These are phyloP conservation scores for Isochrysis galbana DNA, from an alignment of 78 protist species.

Conservation along the genomic window DNA sequence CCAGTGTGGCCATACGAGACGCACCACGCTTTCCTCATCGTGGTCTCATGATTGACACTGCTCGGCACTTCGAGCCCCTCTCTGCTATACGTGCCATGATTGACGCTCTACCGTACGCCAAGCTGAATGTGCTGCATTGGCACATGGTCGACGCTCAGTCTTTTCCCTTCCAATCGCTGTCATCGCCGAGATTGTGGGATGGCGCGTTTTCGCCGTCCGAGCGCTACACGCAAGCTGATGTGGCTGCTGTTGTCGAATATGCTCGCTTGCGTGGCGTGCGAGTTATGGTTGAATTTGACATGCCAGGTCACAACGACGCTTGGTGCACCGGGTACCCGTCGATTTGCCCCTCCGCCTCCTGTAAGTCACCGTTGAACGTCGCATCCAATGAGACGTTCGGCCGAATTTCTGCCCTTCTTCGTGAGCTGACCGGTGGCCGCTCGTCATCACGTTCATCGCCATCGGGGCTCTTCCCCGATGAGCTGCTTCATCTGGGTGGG, in stretches of 20 bases:
- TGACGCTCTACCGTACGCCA: constrained; percentile 69
- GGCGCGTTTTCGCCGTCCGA: constrained; percentile 71
- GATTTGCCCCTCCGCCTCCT: constrained; percentile 61
- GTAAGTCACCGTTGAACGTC: constrained; percentile 72
- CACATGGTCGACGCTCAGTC: constrained; percentile 85
- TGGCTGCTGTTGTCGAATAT: constrained; percentile 70
- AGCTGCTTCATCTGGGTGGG: constrained; percentile 71
- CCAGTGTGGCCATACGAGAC: constrained; percentile 55
- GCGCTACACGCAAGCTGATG: constrained; percentile 68
- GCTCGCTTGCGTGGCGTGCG: constrained; percentile 80
- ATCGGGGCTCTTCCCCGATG: constrained; percentile 49
- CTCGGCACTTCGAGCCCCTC: constrained; percentile 82
- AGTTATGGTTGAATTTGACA: constrained; percentile 78
- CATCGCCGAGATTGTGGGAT: constrained; percentile 60
- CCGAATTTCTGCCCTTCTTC: neutral
- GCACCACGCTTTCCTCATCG: constrained; percentile 83
- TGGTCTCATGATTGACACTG: constrained; percentile 87
- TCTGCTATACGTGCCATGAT: constrained; percentile 59
- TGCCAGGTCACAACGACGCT: constrained; percentile 89
- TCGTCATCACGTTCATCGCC: neutral
- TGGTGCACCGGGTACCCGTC: constrained; percentile 85
- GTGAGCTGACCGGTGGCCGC: neutral
- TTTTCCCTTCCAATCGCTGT: constrained; percentile 71
- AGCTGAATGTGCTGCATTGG: constrained; percentile 88
- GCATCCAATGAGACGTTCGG: constrained; percentile 46